Base-by-base conservation (phyloP, 2,329 filamentous ascomycete species). In the Lecanicillium sp. region DNA sequence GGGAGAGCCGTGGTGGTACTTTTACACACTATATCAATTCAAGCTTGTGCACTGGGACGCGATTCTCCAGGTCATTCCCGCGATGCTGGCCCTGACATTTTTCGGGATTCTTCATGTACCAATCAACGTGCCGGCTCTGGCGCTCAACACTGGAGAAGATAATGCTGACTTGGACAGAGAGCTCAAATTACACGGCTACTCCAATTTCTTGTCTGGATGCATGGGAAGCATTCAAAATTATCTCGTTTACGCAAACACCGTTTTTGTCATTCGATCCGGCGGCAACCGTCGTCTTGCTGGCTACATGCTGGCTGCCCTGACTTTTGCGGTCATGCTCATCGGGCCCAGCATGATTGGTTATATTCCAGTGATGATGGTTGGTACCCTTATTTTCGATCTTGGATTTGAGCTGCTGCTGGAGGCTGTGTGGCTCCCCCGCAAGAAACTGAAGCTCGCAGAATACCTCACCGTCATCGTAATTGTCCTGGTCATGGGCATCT, bases 41-140 rank as follows among this genome's bases (percentile, higher is more conserved):
- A 74, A 83, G 41, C 74, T 84, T 20, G 86, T 97, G 3, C 79
- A 90, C 56, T 95, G 88, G 86, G 75, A 77, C 37, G 93, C 91
- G 3, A 77, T 98, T 41, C 69, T 75, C n/a, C 83, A 90, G 59
- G 90, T 86, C 1, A 77, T 96, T 24, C 93, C 93, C 1, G 90
- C 93, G 24, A 97, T 98, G 87, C 83, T 98, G 58, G 93, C 93
- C 0, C 71, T 98, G 52, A 97, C 93, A 0, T 98, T 98, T 71
- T 98, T 98, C 59, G 93, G 93, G 44, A 85, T 98, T 48, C 78
- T 98, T 3, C 93, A 98, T 62, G 93, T 98, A 3, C 93, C 93
- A 0, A 98, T 98, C 68, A 98, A 98, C 59, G 90, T 98, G 4
- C 93, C 93, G 2, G 93, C 93, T 2, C 71, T 98, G 50, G 93